These are phyloP conservation scores for Coemansia sp. DNA, from an alignment of 192 early-diverging fungal species.

Conservation along the genomic window DNA sequence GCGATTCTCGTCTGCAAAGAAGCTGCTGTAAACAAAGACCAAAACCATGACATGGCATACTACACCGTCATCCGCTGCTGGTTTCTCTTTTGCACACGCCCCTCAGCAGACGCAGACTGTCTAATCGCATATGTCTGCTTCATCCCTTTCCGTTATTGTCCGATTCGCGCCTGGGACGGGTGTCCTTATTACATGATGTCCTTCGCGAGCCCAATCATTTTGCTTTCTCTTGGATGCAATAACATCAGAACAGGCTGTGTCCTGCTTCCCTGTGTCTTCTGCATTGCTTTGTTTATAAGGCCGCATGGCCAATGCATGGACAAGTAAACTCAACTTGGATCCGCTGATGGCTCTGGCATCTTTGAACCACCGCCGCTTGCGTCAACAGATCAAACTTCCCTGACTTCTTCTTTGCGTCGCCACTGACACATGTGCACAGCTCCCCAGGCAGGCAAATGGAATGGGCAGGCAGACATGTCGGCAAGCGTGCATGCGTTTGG, in stretches of 20 bases:
- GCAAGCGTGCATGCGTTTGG: slow-evolving; percentile 6
- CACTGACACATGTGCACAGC: neutral
- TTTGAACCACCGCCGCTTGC: too few relatives aligned
- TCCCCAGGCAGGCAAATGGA: neutral
- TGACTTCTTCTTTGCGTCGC: neutral
- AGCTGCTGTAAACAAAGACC: neutral
- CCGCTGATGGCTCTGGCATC: too few relatives aligned
- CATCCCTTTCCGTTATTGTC: neutral
- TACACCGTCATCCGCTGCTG: slow-evolving; percentile 2
- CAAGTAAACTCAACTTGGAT: too few relatives aligned
- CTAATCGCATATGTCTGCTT: neutral
- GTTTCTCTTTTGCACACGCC: neutral
- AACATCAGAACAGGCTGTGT: too few relatives aligned
- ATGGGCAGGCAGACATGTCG: neutral
- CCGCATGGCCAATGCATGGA: too few relatives aligned
- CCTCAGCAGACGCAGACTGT: neutral
- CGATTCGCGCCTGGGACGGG: too few relatives aligned
- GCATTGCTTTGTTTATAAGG: too few relatives aligned
- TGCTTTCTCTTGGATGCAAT: too few relatives aligned
- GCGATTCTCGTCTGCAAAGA: neutral
- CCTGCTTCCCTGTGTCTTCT: too few relatives aligned
- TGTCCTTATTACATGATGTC: too few relatives aligned
- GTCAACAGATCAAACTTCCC: too few relatives aligned
- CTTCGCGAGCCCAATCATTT: too few relatives aligned
- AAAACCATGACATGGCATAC: neutral